Evolutionary conservation across 805 yeast species (phyloP), one percentile per base, ranked within the genome.

Genomic region (Lachancea nothofagi): DNA sequence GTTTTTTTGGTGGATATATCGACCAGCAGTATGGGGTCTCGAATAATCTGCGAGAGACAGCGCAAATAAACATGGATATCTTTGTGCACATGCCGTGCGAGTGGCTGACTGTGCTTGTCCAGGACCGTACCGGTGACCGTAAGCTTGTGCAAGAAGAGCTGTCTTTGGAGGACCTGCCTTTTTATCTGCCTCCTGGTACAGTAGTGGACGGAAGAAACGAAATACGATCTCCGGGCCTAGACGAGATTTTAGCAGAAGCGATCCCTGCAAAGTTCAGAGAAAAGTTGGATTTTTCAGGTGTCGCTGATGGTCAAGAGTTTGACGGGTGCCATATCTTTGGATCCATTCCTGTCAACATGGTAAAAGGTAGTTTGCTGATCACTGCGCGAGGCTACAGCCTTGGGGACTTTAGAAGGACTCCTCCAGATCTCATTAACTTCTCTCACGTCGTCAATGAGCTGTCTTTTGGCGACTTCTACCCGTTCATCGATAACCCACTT

Each of bases 391-490:
- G 94, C 0, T 65, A 66, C 46, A 89, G 85, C 1, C 80, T 79
- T 45, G 49, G 62, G 27, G 79, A 72, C 45, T 33, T 35, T 14
- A 48, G 48, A 15, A 61, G 75, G 42, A 65, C 74, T 33, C 61
- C 63, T 30, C 69, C 72, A 8, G 76, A 76, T 28, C 63, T 71
- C 17, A 63, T 85, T 43, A 84, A 90, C 55, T 83, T 90, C 57
- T 74, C 95, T 1, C 98, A 93, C 62, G 77, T 77, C 4, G 80
- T 93, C 44, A 75, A 76, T 44, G 97, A 90, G 60, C 76, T 88
- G 46, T 87, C 97, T 8, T 90, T 80, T 63, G 98, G 98, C 10
- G 85, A 78, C 26, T 88, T 83, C 61, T 88, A 78, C 55, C 97
- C 98, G 3, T 82, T 75, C 50, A 70, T 89, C 46, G 72, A 81